Evolutionary conservation across 768 basidiomycete species (phyloP).

Genomic region (Dioszegia aurantiaca): DNA sequence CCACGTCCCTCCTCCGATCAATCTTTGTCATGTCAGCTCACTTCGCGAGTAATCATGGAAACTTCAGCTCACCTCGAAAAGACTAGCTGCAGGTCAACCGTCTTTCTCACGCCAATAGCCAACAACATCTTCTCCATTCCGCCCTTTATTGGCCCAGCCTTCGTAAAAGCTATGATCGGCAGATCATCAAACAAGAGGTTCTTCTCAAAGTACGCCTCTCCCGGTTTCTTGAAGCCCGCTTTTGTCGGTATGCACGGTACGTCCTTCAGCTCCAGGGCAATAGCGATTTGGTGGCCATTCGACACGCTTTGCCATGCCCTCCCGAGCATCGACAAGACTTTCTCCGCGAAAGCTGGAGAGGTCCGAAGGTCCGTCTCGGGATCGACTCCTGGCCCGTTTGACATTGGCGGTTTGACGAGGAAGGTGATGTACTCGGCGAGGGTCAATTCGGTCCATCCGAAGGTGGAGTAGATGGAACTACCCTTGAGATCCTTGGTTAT

Average conservation of each 20-base stretch:
- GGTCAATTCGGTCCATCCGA: slow-evolving; percentile 76
- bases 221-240: slow-evolving; percentile 68
- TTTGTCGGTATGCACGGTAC: slow-evolving; percentile 70
- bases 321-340: slow-evolving; percentile 64
- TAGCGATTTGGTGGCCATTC: slow-evolving; percentile 56
- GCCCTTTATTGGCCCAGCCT: slow-evolving; percentile 64
- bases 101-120: slow-evolving; percentile 78
- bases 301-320: slow-evolving; percentile 71
- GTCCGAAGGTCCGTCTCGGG: slow-evolving; percentile 62
- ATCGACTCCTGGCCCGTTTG: slow-evolving; percentile 44
- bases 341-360: slow-evolving; percentile 75
- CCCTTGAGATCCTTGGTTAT: slow-evolving; percentile 58
- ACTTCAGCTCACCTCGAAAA: slow-evolving; percentile 66
- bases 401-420: slow-evolving; percentile 59
- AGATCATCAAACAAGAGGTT: slow-evolving; percentile 87
- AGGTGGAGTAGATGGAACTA: slow-evolving; percentile 52
- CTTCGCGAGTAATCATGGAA: not conserved
- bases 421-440: slow-evolving; percentile 72
- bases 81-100: slow-evolving; percentile 89
- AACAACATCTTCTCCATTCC: slow-evolving; percentile 63
- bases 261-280: slow-evolving; percentile 58
- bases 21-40: slow-evolving; percentile 36
- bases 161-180: slow-evolving; percentile 71
- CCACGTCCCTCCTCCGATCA: slow-evolving; percentile 60
- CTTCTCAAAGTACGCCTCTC: slow-evolving; percentile 75